Evolutionary conservation across 73 alveolate species (phyloP), one percentile per base, ranked within the genome.

Genomic region (Paramecium caudatum): DNA sequence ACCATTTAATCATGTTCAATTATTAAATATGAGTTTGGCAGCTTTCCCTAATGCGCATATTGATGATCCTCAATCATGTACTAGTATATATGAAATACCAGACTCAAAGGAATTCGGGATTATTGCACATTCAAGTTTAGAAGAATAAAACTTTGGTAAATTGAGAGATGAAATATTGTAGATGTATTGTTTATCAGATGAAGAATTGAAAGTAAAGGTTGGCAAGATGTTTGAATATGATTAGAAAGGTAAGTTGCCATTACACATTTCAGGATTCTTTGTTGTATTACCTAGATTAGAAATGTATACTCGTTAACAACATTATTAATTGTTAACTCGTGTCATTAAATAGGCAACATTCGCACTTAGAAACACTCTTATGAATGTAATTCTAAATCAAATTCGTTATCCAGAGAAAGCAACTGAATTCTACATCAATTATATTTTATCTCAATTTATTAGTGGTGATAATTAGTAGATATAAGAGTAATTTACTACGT

Each of bases 331-430:
- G 43, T 74, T 74, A 13, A 41, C 62, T 1, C 36, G 69, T 41
- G 43, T 74, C 13, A 74, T 74, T 1, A 74, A 74, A 45, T 27
- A n/a, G 13, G 17, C 69, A 4, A 41, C 21, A 15, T 39, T 5
- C 17, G 69, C 62, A 0, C 5, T 41, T 16, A 74, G 88, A 74
- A 6, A 41, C 45, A 74, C 23, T 10, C 33, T 74, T 30, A 27
- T 74, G 12, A 74, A 74, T 74, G 88, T 41, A 27, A 43, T 74
- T 16, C 55, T 74, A 37, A 74, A 74, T 45, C 43, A 74, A 74
- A 74, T 41, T 74, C 43, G 88, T 27, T 74, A 27, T 39, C 88
- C 88, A 21, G 88, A 74, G 55, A 74, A 45, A 46, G 68, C 68
- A 5, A 74, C 88, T 27, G 88, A 39, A 37, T 74, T 74, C 30